These are phyloP conservation scores for Pseudodiploospora longispora DNA, from an alignment of 2,329 filamentous ascomycete species.

Conservation along the genomic window DNA sequence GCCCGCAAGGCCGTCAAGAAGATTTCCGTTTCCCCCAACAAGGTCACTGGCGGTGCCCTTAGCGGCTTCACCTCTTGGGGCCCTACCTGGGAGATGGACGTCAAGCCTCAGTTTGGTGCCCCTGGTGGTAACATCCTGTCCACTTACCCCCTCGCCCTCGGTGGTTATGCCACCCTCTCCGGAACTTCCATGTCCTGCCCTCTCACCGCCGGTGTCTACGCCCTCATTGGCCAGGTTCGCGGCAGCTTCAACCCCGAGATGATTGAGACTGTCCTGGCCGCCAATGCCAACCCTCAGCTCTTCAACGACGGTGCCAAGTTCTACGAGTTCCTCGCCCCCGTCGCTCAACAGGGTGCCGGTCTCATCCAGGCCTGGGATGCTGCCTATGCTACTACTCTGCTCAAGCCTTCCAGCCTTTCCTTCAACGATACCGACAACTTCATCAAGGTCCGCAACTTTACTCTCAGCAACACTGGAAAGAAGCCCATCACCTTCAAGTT, in stretches of 20 bases:
- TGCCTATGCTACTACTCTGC: constrained; percentile 42
- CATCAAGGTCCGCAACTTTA: constrained; percentile 39
- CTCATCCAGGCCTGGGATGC: constrained; percentile 53
- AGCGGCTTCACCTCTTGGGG: constrained; percentile 52
- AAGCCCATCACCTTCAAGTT: constrained; percentile 44
- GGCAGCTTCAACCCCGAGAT: constrained; percentile 42
- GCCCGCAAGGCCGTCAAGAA: constrained; percentile 23
- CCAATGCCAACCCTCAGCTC: constrained; percentile 39
- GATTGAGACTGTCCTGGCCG: constrained; percentile 41
- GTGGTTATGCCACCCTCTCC: constrained; percentile 43
- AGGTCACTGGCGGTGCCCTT: constrained; percentile 39
- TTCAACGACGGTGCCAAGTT: constrained; percentile 37
- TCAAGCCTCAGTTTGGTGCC: constrained; percentile 48
- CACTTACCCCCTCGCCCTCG: constrained; percentile 40
- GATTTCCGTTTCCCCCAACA: constrained; percentile 24
- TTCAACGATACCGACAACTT: constrained; percentile 59
- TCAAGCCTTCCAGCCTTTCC: constrained; percentile 48
- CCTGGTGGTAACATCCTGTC: constrained; percentile 52
- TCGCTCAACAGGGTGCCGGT: constrained; percentile 53
- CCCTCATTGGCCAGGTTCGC: constrained; percentile 43
- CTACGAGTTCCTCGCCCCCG: constrained; percentile 38
- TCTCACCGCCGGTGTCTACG: constrained; percentile 45
- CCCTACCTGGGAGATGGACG: constrained; percentile 49
- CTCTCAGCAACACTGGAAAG: constrained; percentile 45
- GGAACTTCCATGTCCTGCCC: constrained; percentile 56